A percentile compares a stretch with the other conserved stretches of the same genome.
Conservation (phyloP, 108 stramenopile species). For the Pseudonitzschia multistriata region DNA sequence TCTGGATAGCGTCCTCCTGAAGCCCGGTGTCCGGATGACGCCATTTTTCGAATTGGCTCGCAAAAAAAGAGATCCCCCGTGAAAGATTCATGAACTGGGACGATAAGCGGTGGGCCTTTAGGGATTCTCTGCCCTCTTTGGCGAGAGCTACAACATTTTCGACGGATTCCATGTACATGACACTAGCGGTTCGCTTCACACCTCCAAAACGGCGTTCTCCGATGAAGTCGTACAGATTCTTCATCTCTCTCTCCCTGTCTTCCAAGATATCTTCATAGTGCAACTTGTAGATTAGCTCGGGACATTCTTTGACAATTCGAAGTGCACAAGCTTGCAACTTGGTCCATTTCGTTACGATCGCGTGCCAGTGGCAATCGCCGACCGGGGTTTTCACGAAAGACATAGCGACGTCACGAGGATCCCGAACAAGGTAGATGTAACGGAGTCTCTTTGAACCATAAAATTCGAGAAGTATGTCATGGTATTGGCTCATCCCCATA, state of each 20-base stretch:
- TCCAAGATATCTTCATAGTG: slow-evolving; percentile 31
- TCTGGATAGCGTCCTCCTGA: slow-evolving; percentile 19
- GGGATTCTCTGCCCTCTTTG: slow-evolving; percentile 25
- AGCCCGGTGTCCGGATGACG: slow-evolving; percentile 13
- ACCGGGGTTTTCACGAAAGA: slow-evolving; percentile 45
- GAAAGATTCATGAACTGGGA: slow-evolving; percentile 38
- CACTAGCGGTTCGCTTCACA: slow-evolving; percentile 25
- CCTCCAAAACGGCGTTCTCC: slow-evolving; percentile 30
- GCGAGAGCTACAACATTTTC: slow-evolving; percentile 20
- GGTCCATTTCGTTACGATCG: slow-evolving; percentile 39
- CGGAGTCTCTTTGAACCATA: slow-evolving; percentile 37
- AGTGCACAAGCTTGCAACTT: slow-evolving; percentile 30
- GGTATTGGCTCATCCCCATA: slow-evolving; percentile 39
- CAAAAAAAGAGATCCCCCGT: slow-evolving; percentile 19
- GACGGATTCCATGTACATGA: slow-evolving; percentile 15
- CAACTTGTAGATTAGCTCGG: slow-evolving; percentile 24
- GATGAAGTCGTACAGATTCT: slow-evolving; percentile 28
- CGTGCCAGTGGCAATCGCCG: slow-evolving; percentile 37
- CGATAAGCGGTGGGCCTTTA: slow-evolving; percentile 24
- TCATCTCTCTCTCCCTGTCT: slow-evolving; percentile 20
- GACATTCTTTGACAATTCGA: slow-evolving; percentile 17
- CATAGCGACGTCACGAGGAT: slow-evolving; percentile 43
- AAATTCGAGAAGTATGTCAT: slow-evolving; percentile 30
- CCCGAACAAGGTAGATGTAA: slow-evolving; percentile 40
- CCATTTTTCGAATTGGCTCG: slow-evolving; percentile 26